Base-by-base conservation (phyloP, 2,329 filamentous ascomycete genomes). In the Hysterium pulicare region DNA sequence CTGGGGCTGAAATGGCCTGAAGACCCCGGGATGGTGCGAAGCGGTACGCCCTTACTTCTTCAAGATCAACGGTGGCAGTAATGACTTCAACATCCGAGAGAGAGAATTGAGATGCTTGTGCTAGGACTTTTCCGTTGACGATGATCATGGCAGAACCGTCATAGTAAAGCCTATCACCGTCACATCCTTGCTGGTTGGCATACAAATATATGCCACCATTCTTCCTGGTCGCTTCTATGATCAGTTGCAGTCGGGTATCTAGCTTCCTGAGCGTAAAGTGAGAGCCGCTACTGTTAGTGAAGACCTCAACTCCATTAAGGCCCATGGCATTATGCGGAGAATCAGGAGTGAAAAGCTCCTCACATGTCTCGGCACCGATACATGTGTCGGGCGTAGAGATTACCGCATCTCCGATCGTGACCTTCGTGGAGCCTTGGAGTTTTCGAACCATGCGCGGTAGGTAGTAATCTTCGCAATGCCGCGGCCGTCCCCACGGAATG, bases 251-350 rank as follows among this genome's bases (percentile, higher is more conserved):
- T 2, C 83, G 70, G 0, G 71, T 78, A 44, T 83, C 69, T 0
- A 89, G 74, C 61, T 89, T 89, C 15, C 82, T 71, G 7, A 88
- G 66, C 51, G 82, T 77, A 55, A 82, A 80, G 60, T 91, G 87
- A 10, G 75, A 81, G 5, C 82, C 86, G 40, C 76, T 82, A 3
- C 76, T 81, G 62, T 91, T 91, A 7, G 58, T 59, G 48, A 87
- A 77, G 41, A 89, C 82, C 56, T 88, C 87, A 5, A 81, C 79
- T 4, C 87, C 87, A 53, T 82, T 75, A 2, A 89, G 70, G n/a
- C 78, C 77, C 70, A 82, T 81, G 8, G 71, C 67, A 23, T 76
- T 76, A 49, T 81, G 77, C 4, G 81, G 79, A 8, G 72, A 72
- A 38, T 54, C 40, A 9, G 57, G 54, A 0, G 55, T 61, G 41